Base-by-base conservation (phyloP, 2,329 filamentous ascomycete species). In the Fusarium humuli region DNA sequence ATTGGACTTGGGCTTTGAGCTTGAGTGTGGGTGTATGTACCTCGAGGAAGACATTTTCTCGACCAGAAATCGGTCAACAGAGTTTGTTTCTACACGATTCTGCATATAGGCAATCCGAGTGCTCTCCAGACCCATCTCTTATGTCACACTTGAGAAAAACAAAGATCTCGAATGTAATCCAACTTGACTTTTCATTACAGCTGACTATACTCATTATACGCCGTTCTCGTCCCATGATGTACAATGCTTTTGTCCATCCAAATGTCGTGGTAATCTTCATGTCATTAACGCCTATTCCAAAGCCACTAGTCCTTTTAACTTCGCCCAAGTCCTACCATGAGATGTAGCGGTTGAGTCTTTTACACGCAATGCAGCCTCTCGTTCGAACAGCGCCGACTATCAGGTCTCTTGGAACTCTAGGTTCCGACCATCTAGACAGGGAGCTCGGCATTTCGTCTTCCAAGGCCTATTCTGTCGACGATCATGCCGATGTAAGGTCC, bases 401-500 rank as follows among this genome's bases (percentile, higher is more conserved):
- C n/a, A 57, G 27, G 45, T 18, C 14, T 13, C 44, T 25, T 14
- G 7, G n/a, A 44, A 30, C 32, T 32, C 47, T 23, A 18, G 18
- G 20, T 6, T 23, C 10, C 7, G 37, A 42, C 13, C 25, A 32
- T 65, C 87, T 82, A 94, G 71, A 94, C 93, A 47, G 92, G 93
- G 74, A 97, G 80, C 77, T 96, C 92, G 40, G 89, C 87, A 76
- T 94, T 94, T 72, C 91, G 87, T 74, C 90, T 85, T 29, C 89
- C 89, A 40, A 93, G 81, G 0, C 92, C 91, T 69, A 89, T 77
- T 72, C 90, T 88, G 77, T 97, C 93, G 67, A 97, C 85, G 5
- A 85, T 86, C 71, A 88, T 83, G 62, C 93, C 92, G 77, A 98
- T 91, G 76, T 94, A 97, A 7, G 94, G 93, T 6, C 95, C 95